Percentiles rank a stretch among this genome's conserved stretches.
Evolutionary conservation across 176 grass and related monocot species (phyloP).

Genomic region (Themeda triandra): DNA sequence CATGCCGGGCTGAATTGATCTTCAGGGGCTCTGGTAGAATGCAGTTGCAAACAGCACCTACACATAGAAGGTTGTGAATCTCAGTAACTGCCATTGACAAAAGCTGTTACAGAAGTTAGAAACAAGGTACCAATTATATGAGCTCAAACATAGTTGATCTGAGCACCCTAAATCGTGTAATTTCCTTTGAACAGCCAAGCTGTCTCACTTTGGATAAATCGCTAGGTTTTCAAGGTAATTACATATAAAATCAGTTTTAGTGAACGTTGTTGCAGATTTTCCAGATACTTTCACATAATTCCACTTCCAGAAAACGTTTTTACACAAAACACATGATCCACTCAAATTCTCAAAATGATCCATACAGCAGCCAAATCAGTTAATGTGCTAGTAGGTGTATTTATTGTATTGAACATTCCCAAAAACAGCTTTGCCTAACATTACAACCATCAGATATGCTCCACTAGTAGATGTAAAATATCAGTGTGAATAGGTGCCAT

Average conservation of each 20-base stretch:
- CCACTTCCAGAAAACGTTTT: neutral
- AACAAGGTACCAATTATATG: neutral
- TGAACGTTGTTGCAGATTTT: neutral
- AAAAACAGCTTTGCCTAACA: neutral
- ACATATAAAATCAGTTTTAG: neutral
- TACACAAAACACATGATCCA: neutral
- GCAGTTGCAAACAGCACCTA: conserved; percentile 76
- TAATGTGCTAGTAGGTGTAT: neutral
- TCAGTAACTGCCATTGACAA: neutral
- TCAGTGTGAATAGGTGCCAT: neutral
- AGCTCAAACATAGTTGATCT: neutral
- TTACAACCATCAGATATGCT: neutral
- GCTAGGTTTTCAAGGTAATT: neutral
- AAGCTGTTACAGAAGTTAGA: neutral
- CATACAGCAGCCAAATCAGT: neutral
- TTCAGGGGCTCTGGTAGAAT: conserved; percentile 63
- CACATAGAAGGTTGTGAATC: neutral
- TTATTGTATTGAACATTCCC: neutral
- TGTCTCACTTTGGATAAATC: neutral
- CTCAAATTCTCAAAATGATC: no score
- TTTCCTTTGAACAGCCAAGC: neutral
- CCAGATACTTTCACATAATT: neutral
- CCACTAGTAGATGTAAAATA: neutral
- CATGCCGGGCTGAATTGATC: conserved; percentile 51
- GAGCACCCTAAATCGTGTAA: neutral